phyloP scores from a whole-genome alignment of 768 basidiomycete species.

The Pulveroboletus ravenelii region DNA sequence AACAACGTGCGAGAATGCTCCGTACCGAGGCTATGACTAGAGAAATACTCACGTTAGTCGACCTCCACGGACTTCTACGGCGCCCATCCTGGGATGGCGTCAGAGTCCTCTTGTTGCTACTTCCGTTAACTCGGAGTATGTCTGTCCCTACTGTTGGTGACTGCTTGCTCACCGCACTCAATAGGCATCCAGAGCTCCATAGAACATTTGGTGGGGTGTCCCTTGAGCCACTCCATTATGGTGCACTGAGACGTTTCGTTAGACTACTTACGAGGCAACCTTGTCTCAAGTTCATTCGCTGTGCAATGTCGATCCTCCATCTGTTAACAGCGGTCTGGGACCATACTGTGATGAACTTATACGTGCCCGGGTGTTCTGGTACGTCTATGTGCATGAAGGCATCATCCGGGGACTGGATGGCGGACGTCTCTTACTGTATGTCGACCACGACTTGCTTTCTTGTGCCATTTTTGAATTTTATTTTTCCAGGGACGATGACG shows the following conservation, averaged over 20 bases:
- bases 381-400: constrained; percentile 81
- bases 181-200: constrained; percentile 27
- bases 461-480: not conserved
- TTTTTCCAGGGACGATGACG: constrained; percentile 60
- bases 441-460: not conserved
- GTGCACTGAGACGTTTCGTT: constrained; percentile 9
- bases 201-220: constrained; percentile 21
- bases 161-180: constrained; percentile 4
- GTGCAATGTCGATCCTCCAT: constrained; percentile 50
- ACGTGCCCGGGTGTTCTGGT: constrained; percentile 85
- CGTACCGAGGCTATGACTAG: constrained; percentile 64
- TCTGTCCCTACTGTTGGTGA: not conserved
- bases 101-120: constrained; percentile 66
- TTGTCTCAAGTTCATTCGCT: constrained; percentile 78
- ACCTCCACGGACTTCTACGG: constrained; percentile 72
- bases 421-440: constrained; percentile 79
- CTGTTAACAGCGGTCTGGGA: constrained; percentile 45
- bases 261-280: constrained; percentile 76
- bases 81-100: constrained; percentile 87
- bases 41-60: constrained; percentile 76
- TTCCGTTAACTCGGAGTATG: constrained; percentile 83
- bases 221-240: not conserved
- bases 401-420: constrained; percentile 78
- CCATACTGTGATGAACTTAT: constrained; percentile 57
- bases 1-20: constrained; percentile 45